Conservation (phyloP, 2,329 filamentous ascomycete species). For the Plenodomus lindquistii region DNA sequence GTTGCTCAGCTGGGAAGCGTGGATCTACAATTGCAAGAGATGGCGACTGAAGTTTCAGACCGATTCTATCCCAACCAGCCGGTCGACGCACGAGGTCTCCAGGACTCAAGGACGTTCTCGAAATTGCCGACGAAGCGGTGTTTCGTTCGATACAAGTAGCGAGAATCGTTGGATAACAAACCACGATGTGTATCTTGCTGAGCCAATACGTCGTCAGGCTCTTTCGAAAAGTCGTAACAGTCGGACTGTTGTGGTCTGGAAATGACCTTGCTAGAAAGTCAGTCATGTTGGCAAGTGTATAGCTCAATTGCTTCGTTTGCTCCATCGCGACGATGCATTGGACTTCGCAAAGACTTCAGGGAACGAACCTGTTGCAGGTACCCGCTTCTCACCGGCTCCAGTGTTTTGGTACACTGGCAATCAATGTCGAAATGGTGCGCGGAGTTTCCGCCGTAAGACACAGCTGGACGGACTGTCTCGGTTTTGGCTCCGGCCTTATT, state of each 20-base stretch:
- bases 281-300: slow-evolving; percentile 22
- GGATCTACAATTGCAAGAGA: neutral
- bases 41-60: neutral
- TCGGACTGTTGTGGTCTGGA: slow-evolving; percentile 12
- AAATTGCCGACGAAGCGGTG: no score
- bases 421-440: slow-evolving; percentile 26
- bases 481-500: slow-evolving; percentile 35
- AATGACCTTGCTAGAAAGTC: slow-evolving; percentile 29
- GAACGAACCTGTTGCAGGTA: slow-evolving; percentile 43
- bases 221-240: slow-evolving; percentile 22
- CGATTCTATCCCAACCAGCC: neutral
- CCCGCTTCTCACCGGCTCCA: slow-evolving; percentile 34
- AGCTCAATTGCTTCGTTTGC: slow-evolving; percentile 36
- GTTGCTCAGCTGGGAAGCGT: no score
- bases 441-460: slow-evolving; percentile 25
- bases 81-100: neutral
- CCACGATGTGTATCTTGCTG: neutral
- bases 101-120: neutral
- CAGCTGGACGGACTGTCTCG: slow-evolving; percentile 38
- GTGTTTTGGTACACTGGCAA: slow-evolving; percentile 30
- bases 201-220: neutral
- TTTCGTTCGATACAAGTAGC: neutral
- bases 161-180: neutral
- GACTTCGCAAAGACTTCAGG: slow-evolving; percentile 30
- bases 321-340: slow-evolving; percentile 37